Conservation (phyloP, 2,329 filamentous ascomycete species). For the Colletotrichum aenigma region DNA sequence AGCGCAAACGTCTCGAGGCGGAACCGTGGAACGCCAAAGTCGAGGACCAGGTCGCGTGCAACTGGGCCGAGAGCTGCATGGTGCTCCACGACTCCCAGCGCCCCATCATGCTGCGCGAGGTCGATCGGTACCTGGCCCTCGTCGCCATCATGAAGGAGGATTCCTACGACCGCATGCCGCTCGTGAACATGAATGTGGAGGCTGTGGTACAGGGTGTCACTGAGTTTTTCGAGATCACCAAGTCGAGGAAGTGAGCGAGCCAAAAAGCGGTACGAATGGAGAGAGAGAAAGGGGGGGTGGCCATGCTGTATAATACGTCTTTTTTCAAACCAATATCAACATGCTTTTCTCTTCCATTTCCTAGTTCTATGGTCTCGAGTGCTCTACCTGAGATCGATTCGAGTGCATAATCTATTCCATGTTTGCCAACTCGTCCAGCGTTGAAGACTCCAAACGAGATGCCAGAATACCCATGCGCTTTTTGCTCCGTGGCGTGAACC, state of each 20-base stretch:
- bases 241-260: slow-evolving; percentile 47
- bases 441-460: neutral
- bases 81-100: slow-evolving; percentile 68
- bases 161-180: slow-evolving; percentile 80
- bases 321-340: neutral
- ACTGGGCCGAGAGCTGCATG: slow-evolving; percentile 70
- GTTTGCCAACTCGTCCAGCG: slow-evolving; percentile 6
- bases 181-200: slow-evolving; percentile 88
- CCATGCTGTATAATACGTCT: neutral
- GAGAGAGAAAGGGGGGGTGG: neutral
- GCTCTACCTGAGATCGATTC: neutral
- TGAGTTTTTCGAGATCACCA: slow-evolving; percentile 79
- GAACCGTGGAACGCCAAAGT: slow-evolving; percentile 65
- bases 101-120: slow-evolving; percentile 71
- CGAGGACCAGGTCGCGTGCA: slow-evolving; percentile 69
- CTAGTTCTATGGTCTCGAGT: neutral
- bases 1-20: slow-evolving; percentile 61
- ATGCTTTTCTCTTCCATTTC: neutral
- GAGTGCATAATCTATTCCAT: neutral
- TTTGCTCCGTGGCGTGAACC: slow-evolving; percentile 16
- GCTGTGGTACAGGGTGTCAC: slow-evolving; percentile 79
- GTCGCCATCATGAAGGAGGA: slow-evolving; percentile 89
- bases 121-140: slow-evolving; percentile 76
- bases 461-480: slow-evolving; percentile 1
- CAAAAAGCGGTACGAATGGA: neutral